phyloP scores from a whole-genome alignment of 139 green algal genomes.

The Nannochloris sp. region DNA sequence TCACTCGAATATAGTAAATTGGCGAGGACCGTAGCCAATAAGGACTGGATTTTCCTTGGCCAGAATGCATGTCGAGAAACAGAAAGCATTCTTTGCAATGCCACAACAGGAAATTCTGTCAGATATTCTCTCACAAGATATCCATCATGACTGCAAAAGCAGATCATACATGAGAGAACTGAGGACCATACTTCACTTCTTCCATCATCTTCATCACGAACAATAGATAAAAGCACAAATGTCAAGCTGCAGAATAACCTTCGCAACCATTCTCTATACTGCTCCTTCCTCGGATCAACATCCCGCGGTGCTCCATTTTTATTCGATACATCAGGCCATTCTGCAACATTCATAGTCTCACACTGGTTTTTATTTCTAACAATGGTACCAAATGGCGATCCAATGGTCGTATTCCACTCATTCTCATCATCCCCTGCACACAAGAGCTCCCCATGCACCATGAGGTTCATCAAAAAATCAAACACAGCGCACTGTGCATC shows the following conservation, averaged over 20 bases:
- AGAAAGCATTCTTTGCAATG: conserved; percentile 43
- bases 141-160: conserved; percentile 43
- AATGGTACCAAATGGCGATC: too few species aligned
- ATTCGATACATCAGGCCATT: neutral
- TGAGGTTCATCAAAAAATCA: conserved; percentile 66
- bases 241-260: conserved; percentile 57
- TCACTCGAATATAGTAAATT: conserved; percentile 31
- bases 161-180: conserved; percentile 50
- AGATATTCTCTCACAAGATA: conserved; percentile 33
- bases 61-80: conserved; percentile 33
- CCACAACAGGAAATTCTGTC: conserved; percentile 31
- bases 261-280: conserved; percentile 51
- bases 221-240: conserved; percentile 17
- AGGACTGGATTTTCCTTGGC: conserved; percentile 25
- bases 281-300: conserved; percentile 13
- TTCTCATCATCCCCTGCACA: conserved; percentile 6
- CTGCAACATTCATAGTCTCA: neutral
- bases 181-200: conserved; percentile 48
- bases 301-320: neutral
- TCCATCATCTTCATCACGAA: conserved; percentile 10
- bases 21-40: conserved; percentile 27
- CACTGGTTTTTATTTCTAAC: neutral
- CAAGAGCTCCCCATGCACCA: conserved; percentile 42
- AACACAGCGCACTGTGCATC: conserved; percentile 35
- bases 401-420: neutral